These are phyloP conservation scores for Candida manassasensis DNA, from an alignment of 805 yeast species.

Conservation along the genomic window DNA sequence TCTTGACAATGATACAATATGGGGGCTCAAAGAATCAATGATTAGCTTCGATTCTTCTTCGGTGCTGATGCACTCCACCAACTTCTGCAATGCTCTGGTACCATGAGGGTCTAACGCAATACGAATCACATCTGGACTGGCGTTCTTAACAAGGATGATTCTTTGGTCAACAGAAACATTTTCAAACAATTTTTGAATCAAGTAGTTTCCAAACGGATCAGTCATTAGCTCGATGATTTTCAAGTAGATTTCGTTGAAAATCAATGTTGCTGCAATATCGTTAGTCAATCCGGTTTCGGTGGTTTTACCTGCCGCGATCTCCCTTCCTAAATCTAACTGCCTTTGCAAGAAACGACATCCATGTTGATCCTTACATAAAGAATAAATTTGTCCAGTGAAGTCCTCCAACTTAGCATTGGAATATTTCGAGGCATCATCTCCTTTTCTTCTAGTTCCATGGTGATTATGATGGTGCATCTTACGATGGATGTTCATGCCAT, in stretches of 20 bases:
- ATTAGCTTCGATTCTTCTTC: constrained; percentile 68
- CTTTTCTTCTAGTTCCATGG: constrained; percentile 30
- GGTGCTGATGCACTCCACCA: constrained; percentile 75
- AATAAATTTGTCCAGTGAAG: constrained; percentile 66
- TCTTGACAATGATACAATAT: constrained; percentile 74
- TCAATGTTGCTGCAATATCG: constrained; percentile 60
- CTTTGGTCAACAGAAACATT: constrained; percentile 68
- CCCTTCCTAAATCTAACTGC: constrained; percentile 65
- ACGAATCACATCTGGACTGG: constrained; percentile 66
- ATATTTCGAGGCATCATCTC: constrained; percentile 69
- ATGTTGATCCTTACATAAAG: constrained; percentile 91
- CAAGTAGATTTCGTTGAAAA: constrained; percentile 74
- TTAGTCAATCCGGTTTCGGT: constrained; percentile 11
- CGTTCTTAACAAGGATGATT: constrained; percentile 60
- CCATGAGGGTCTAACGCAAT: constrained; percentile 94
- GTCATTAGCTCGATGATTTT: constrained; percentile 85
- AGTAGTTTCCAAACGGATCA: constrained; percentile 96
- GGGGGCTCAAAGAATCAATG: constrained; percentile 55
- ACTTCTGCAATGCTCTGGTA: constrained; percentile 88
- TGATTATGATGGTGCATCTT: constrained; percentile 27
- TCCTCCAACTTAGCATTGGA: constrained; percentile 64
- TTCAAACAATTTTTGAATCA: constrained; percentile 86
- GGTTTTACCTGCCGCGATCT: constrained; percentile 12
- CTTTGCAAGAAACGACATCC: constrained; percentile 92
- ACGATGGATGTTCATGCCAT: constrained; percentile 38